These are phyloP conservation scores for Paramecium pentaurelia DNA, from an alignment of 73 alveolate genomes.

Conservation along the genomic window DNA sequence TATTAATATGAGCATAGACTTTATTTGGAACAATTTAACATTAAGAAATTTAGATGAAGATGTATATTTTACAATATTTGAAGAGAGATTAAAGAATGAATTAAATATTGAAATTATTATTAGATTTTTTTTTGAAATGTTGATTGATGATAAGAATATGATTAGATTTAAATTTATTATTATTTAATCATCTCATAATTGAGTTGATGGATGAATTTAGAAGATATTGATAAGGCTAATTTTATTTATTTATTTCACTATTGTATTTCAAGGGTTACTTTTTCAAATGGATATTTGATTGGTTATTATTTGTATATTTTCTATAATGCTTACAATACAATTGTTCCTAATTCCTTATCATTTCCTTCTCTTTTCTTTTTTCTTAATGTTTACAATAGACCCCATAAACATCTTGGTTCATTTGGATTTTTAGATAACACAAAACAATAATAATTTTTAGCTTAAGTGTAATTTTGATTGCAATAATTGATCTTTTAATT, in stretches of 20 bases:
- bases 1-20: too few species aligned
- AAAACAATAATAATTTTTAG: slow-evolving; percentile 42
- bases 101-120: too few species aligned
- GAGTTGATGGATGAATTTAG: background rate
- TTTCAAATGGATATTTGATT: background rate
- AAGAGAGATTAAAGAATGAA: too few species aligned
- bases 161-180: background rate
- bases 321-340: background rate
- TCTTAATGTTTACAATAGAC: slow-evolving; percentile 36
- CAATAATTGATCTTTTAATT: background rate
- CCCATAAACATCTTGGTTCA: slow-evolving; percentile 38
- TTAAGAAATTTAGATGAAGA: too few species aligned
- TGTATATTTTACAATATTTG: too few species aligned
- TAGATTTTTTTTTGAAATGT: too few species aligned
- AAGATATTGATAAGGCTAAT: background rate
- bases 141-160: too few species aligned
- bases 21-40: too few species aligned
- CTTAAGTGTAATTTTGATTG: background rate
- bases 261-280: background rate
- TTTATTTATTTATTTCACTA: background rate
- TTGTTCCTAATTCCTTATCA: slow-evolving; percentile 40
- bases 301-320: background rate
- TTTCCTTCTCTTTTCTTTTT: slow-evolving; percentile 3
- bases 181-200: background rate
- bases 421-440: slow-evolving; percentile 7